phyloP scores from a whole-genome alignment of 2,329 filamentous ascomycete species.

The Aspergillus novofumigatus region DNA sequence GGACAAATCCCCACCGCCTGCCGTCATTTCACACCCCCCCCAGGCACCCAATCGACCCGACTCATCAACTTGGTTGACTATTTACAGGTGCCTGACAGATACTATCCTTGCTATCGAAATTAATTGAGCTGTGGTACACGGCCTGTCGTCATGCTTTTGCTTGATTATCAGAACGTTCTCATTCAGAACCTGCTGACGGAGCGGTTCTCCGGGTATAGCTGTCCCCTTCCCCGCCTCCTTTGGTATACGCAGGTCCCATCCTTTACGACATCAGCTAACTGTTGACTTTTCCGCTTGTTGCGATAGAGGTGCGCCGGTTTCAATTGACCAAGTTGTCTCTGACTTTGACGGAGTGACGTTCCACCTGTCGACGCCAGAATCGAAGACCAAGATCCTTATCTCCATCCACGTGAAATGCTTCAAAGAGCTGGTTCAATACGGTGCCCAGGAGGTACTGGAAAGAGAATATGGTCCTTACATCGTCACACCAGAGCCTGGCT shows the following conservation, averaged over 20 bases:
- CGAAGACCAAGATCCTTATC: slow-evolving; percentile 89
- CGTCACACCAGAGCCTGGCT: slow-evolving; percentile 79
- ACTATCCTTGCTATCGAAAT: slow-evolving; percentile 9
- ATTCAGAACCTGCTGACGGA: slow-evolving; percentile 96
- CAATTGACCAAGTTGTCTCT: slow-evolving; percentile 96
- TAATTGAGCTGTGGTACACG: background rate
- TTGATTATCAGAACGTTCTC: slow-evolving; percentile 98
- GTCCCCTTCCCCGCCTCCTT: slow-evolving; percentile 19
- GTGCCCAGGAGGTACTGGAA: slow-evolving; percentile 84
- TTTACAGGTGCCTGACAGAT: background rate
- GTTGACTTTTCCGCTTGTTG: slow-evolving; percentile 7
- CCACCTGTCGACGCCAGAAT: slow-evolving; percentile 93
- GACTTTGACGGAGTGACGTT: slow-evolving; percentile 99
- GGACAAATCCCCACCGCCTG: slow-evolving; percentile 28
- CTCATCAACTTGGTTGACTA: background rate
- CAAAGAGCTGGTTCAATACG: slow-evolving; percentile 85
- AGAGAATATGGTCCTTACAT: slow-evolving; percentile 94
- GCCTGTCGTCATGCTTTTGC: slow-evolving; percentile 66
- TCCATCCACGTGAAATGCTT: slow-evolving; percentile 96
- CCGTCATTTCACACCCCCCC: slow-evolving; percentile 14
- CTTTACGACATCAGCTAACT: slow-evolving; percentile 38
- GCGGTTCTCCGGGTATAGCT: slow-evolving; percentile 74
- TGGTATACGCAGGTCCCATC: slow-evolving; percentile 30
- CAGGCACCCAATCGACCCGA: slow-evolving; percentile 14
- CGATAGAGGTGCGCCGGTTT: slow-evolving; percentile 71